Evolutionary conservation across 179 eudicot genomes (phyloP), one percentile per base, ranked within the genome.

Genomic region (Corrigiola litoralis): DNA sequence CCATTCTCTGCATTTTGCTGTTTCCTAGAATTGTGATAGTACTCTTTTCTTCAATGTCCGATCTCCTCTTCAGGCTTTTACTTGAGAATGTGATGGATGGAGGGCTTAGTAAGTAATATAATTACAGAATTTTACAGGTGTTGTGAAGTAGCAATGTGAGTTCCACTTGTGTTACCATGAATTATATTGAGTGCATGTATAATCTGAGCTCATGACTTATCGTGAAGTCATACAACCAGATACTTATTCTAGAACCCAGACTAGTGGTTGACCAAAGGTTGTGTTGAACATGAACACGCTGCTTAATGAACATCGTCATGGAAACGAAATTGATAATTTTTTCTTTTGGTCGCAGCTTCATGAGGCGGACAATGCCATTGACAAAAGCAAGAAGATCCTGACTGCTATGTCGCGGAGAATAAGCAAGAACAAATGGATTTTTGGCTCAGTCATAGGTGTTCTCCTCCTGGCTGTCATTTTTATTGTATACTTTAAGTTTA

Each of bases 321-420:
- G 25, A 9, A 31, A 63, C 37, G 36, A 41, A 54, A 29, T 13
- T 17, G 0, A 55, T 16, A 52, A 33, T 36, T 29, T 25, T 54
- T 5, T 25, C 62, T 63, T 70, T 83, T 70, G n/a, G n/a, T n/a
- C n/a, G n/a, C 89, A 91, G 97, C 94, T 91, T 69, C 89, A 83
- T 67, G 97, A 88, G 41, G 87, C 86, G 25, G 97, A 91, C 76
- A 87, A 77, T 57, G 97, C 90, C 48, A 88, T 91, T 64, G 97
- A 88, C 80, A 91, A 88, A 68, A 88, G 96, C 60, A 91, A 91
- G 72, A 91, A 84, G 80, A 79, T 91, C 34, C 75, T 91, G 75
- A 86, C 85, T 20, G 66, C 94, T 57, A 91, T 91, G 96, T 79
- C 90, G 1, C 79, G 87, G 68, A 86, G 96, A 76, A 82, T 91